These are phyloP conservation scores for Mycena haematopus DNA, from an alignment of 768 basidiomycete genomes.

Conservation along the genomic window DNA sequence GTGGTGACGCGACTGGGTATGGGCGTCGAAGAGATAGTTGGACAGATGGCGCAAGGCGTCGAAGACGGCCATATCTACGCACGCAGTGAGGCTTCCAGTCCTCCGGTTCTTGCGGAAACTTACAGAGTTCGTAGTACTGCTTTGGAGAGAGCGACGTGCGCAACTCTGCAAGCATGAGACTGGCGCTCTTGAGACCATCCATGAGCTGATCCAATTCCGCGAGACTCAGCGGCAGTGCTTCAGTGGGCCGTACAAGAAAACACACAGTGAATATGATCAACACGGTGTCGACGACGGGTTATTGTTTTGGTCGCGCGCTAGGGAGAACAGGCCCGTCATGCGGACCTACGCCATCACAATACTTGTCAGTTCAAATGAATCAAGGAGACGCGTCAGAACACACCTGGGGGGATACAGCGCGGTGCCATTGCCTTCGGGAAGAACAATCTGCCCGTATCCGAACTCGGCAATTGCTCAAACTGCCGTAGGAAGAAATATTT, in stretches of 20 bases:
- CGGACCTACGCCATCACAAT: slow-evolving; percentile 51
- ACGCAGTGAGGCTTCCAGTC: slow-evolving; percentile 1
- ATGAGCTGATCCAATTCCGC: slow-evolving; percentile 97
- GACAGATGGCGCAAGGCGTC: slow-evolving; percentile 94
- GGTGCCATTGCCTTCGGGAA: slow-evolving; percentile 93
- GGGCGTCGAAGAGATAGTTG: slow-evolving; percentile 96
- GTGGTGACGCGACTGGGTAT: slow-evolving; percentile 89
- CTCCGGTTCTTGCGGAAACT: slow-evolving; percentile 33
- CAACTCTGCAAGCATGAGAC: slow-evolving; percentile 95
- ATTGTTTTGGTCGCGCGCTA: slow-evolving; percentile 61
- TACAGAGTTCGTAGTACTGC: slow-evolving; percentile 98
- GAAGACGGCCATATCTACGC: slow-evolving; percentile 95
- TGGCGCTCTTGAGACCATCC: slow-evolving; percentile 98
- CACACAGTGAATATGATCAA: slow-evolving; percentile 84
- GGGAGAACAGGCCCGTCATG: slow-evolving; percentile 89
- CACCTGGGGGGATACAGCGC: slow-evolving; percentile 89
- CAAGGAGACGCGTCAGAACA: slow-evolving; percentile 2
- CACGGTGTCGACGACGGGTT: slow-evolving; percentile 67
- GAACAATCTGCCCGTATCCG: slow-evolving; percentile 92
- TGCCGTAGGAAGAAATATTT: slow-evolving; percentile 88
- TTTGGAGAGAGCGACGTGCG: slow-evolving; percentile 94
- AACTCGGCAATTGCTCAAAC: slow-evolving; percentile 68
- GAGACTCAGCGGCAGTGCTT: too few relatives aligned
- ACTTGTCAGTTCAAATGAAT: neutral
- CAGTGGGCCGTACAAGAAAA: too few relatives aligned